phyloP scores from a whole-genome alignment of 148 eudicot genomes.

The Drosera capensis region DNA sequence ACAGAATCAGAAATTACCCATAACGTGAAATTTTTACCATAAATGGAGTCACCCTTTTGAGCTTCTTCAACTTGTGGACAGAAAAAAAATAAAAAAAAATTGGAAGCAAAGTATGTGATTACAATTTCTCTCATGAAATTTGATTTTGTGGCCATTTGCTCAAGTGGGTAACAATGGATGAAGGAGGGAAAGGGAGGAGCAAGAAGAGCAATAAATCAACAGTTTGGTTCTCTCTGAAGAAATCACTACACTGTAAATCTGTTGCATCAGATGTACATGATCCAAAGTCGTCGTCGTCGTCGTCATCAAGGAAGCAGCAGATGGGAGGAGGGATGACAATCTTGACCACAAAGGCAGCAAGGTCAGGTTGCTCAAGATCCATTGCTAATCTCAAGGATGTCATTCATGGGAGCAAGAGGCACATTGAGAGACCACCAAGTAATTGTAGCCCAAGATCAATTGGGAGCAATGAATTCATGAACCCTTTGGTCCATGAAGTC shows the following conservation, averaged over 20 bases:
- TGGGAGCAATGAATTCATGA: constrained; percentile 81
- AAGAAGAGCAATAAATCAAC: constrained; percentile 28
- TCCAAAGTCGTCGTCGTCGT: constrained; percentile 57
- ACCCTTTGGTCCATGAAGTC: constrained; percentile 93
- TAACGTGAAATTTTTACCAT: not conserved
- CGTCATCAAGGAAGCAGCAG: no score
- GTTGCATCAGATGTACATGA: constrained; percentile 79
- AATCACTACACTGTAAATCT: constrained; percentile 75
- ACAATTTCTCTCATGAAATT: not conserved
- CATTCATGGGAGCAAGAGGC: constrained; percentile 90
- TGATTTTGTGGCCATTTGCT: not conserved
- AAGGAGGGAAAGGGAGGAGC: constrained; percentile 16
- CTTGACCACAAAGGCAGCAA: constrained; percentile 39
- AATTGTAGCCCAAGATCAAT: constrained; percentile 91
- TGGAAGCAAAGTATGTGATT: no score
- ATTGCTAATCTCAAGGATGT: constrained; percentile 90
- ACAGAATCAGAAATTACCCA: not conserved
- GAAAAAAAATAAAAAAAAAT: no score
- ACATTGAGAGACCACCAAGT: constrained; percentile 58
- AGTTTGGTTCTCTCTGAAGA: constrained; percentile 83
- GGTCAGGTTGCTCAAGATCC: constrained; percentile 95
- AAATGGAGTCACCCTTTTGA: no score
- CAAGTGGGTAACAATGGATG: not conserved
- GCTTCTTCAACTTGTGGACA: no score
- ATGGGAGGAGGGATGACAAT: constrained; percentile 44